Percentiles rank a stretch among this genome's conserved stretches.
Conservation (phyloP, 2,329 filamentous ascomycete genomes). For the Pseudogymnoascus pannorum region DNA sequence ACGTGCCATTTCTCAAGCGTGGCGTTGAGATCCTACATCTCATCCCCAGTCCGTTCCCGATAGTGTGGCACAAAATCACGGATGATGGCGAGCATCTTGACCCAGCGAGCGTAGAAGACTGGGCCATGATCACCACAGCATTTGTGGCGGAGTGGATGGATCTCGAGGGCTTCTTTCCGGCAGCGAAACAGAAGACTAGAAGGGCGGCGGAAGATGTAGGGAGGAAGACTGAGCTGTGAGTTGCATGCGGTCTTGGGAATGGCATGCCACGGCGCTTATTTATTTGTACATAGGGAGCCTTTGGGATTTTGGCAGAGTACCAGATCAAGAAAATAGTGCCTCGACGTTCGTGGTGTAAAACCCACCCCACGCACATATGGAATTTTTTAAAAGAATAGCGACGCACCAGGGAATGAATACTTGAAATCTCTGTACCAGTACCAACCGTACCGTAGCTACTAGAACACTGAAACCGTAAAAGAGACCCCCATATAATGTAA, state of each 20-base stretch:
- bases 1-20: slow-evolving; percentile 79
- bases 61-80: slow-evolving; percentile 76
- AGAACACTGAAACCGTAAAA: neutral
- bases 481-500: neutral
- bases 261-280: neutral
- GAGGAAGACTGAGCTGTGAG: slow-evolving; percentile 7
- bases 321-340: neutral
- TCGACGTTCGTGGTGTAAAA: neutral
- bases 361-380: neutral
- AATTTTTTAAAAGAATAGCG: neutral
- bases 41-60: slow-evolving; percentile 76
- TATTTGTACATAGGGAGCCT: slow-evolving; percentile 5
- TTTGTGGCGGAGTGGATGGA: slow-evolving; percentile 94
- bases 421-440: neutral
- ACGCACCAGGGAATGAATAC: neutral
- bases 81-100: slow-evolving; percentile 85
- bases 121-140: slow-evolving; percentile 74
- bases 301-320: neutral
- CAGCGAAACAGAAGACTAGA: neutral
- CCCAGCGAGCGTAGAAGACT: slow-evolving; percentile 71
- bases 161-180: slow-evolving; percentile 37
- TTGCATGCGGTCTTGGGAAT: neutral
- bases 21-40: slow-evolving; percentile 87
- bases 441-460: neutral
- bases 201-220: neutral